Evolutionary conservation across 805 yeast genomes (phyloP).

Genomic region (Wickerhamomyces subpelliculosus): DNA sequence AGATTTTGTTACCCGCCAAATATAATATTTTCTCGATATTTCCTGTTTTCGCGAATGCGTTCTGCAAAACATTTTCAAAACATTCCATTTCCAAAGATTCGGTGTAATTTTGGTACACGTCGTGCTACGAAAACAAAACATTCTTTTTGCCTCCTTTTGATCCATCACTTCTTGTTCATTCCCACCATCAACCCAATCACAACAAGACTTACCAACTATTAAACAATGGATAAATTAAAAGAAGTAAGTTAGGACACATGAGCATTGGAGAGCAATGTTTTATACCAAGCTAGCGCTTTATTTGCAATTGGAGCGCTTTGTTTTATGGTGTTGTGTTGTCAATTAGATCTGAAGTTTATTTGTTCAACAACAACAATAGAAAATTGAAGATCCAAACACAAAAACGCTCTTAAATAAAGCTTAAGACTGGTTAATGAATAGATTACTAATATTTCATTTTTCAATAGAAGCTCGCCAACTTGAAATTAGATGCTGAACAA

Average conservation of each 20-base stretch:
- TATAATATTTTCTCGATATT: not conserved
- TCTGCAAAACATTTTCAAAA: not conserved
- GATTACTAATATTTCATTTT: conserved; percentile 7
- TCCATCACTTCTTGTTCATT: not conserved
- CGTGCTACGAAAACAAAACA: not conserved
- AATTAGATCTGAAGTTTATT: no score
- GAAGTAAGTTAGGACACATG: not conserved
- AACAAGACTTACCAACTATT: not conserved
- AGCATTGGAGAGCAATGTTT: no score
- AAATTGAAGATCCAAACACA: not conserved
- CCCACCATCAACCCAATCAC: not conserved
- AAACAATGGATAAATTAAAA: conserved; percentile 1
- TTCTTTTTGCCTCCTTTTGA: conserved; percentile 1
- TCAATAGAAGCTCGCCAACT: conserved; percentile 69
- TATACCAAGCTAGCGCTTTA: no score
- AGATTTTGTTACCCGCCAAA: no score
- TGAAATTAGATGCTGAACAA: conserved; percentile 90
- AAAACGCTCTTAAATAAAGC: no score
- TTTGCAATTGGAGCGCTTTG: no score
- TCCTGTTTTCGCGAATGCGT: not conserved
- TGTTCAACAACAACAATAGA: not conserved
- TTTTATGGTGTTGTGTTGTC: no score
- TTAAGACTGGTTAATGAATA: no score
- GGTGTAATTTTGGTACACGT: not conserved
- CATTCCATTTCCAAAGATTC: not conserved